These are phyloP conservation scores for Galerina marginata DNA, from an alignment of 768 basidiomycete genomes.

Conservation along the genomic window DNA sequence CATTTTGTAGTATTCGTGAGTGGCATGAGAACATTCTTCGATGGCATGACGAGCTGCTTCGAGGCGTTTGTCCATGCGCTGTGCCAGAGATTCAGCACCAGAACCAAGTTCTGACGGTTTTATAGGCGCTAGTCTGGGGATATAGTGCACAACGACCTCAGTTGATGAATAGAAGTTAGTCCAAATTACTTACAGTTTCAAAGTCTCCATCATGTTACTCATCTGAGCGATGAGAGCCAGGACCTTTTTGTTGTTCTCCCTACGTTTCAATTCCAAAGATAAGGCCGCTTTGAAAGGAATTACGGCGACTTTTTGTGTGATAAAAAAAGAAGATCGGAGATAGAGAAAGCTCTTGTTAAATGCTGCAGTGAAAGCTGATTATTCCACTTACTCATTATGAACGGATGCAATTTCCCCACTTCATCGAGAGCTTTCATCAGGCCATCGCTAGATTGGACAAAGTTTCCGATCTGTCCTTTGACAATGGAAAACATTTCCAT, in stretches of 20 bases:
- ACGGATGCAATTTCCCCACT: neutral
- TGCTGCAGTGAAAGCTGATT: no score
- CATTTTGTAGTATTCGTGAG: neutral
- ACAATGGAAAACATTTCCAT: neutral
- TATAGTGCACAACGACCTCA: neutral
- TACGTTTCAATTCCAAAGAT: neutral
- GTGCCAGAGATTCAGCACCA: neutral
- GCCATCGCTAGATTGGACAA: neutral
- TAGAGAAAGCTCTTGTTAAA: no score
- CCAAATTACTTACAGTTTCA: neutral
- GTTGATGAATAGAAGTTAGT: neutral
- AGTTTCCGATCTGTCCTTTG: neutral
- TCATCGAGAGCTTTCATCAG: neutral
- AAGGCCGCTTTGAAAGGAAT: neutral
- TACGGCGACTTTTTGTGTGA: neutral
- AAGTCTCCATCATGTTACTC: neutral
- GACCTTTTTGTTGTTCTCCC: neutral
- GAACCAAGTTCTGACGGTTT: neutral
- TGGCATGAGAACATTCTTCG: neutral
- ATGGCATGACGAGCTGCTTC: neutral
- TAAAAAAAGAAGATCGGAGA: no score
- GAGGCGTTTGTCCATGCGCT: neutral
- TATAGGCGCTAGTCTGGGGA: neutral
- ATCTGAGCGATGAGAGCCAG: neutral
- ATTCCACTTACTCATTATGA: neutral